Evolutionary conservation across 139 green algal species (phyloP).

Genomic region (Coccomyxa sp.): DNA sequence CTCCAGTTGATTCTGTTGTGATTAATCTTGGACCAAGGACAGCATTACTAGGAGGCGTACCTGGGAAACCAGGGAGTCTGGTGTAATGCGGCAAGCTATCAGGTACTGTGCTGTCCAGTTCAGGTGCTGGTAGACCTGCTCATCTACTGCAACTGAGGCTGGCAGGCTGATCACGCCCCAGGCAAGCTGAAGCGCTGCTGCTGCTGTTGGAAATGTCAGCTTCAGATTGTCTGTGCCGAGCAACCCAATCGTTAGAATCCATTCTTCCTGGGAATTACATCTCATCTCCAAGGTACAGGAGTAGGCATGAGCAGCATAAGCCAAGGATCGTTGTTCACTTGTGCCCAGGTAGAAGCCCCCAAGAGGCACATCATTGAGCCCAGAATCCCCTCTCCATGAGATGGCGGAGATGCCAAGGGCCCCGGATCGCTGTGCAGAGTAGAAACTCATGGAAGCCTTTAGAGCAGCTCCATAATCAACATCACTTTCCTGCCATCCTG

Average conservation of each 20-base stretch:
- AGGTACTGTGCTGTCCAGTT: constrained; percentile 51
- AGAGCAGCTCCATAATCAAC: constrained; percentile 9
- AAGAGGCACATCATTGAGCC: neutral
- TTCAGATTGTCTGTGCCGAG: constrained; percentile 21
- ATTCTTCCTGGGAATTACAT: too few species aligned
- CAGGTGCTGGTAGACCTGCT: constrained; percentile 21
- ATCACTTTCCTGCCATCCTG: neutral
- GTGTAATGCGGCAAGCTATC: constrained; percentile 24
- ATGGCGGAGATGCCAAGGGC: constrained; percentile 1
- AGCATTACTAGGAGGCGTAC: too few species aligned
- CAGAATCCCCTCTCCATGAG: constrained; percentile 14
- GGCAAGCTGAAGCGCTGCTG: constrained; percentile 37
- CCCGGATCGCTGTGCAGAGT: constrained; percentile 11
- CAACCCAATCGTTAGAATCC: too few species aligned
- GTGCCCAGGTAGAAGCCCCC: constrained; percentile 19
- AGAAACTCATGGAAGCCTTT: constrained; percentile 7
- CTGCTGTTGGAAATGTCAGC: constrained; percentile 51
- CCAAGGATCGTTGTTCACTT: constrained; percentile 1
- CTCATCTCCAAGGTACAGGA: too few species aligned
- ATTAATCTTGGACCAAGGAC: too few species aligned
- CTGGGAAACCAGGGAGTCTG: too few species aligned
- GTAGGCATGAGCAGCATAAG: too few species aligned
- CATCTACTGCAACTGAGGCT: neutral
- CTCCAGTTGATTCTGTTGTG: too few species aligned
- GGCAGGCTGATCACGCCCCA: constrained; percentile 28